Percentiles rank a stretch among this genome's conserved stretches.
Evolutionary conservation across 1,139 yeast genomes (phyloP).

Genomic region (Geotrichum fermentans): DNA sequence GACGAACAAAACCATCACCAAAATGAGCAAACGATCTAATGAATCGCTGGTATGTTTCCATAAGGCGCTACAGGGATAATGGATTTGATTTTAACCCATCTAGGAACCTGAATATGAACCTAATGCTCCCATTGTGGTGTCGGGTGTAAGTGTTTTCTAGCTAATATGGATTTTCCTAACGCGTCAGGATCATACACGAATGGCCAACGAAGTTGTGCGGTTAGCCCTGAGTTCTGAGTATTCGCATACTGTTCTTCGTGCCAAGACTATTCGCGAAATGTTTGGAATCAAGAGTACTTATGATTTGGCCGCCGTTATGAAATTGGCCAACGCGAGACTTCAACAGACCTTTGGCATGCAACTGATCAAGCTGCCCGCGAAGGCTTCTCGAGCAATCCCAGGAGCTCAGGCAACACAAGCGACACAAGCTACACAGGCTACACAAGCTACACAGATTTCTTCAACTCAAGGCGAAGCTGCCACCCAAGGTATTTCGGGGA

Average conservation of each 20-base stretch:
- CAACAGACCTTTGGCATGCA: conserved; percentile 11
- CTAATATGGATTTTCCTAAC: no score
- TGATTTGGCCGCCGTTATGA: neutral
- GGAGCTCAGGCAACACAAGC: neutral
- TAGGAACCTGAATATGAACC: neutral
- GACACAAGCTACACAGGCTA: conserved; percentile 2
- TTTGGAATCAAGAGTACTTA: neutral
- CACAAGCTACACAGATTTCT: neutral
- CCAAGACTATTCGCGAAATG: conserved; percentile 10
- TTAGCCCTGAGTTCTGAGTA: conserved; percentile 17
- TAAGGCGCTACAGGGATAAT: no score
- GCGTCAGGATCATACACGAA: neutral
- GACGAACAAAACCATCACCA: neutral
- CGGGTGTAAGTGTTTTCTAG: neutral
- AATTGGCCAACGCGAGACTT: conserved; percentile 9
- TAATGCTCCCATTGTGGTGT: neutral
- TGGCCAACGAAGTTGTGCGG: conserved; percentile 15
- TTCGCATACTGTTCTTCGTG: conserved; percentile 11
- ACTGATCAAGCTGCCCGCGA: conserved; percentile 7
- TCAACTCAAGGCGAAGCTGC: neutral
- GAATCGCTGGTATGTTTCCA: neutral
- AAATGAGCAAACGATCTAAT: conserved; percentile 5
- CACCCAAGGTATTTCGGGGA: neutral
- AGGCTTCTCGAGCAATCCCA: neutral
- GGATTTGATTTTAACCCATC: neutral